phyloP scores from a whole-genome alignment of 2,329 filamentous ascomycete species.

The Colletotrichum eleusines region DNA sequence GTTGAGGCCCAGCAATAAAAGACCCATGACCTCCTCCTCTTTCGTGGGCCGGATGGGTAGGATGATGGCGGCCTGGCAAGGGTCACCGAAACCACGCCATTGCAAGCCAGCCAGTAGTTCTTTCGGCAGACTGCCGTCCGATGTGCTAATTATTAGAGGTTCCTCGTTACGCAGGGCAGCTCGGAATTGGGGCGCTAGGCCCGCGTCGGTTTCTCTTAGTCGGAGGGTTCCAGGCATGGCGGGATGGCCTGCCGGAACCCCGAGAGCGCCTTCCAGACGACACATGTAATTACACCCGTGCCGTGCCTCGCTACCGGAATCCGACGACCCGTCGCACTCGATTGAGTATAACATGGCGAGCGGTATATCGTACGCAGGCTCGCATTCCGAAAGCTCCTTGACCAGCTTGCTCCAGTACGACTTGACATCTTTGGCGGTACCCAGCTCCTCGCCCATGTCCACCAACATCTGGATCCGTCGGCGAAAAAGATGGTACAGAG shows the following conservation, averaged over 20 bases:
- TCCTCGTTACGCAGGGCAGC: conserved; percentile 53
- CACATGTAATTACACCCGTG: conserved; percentile 53
- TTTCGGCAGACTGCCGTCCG: conserved; percentile 67
- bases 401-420: conserved; percentile 63
- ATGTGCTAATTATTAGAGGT: conserved; percentile 56
- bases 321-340: conserved; percentile 53
- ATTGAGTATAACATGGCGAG: conserved; percentile 65
- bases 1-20: conserved; percentile 78
- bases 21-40: conserved; percentile 73
- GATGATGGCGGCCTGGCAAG: conserved; percentile 74
- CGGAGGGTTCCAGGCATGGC: conserved; percentile 55
- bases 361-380: conserved; percentile 62
- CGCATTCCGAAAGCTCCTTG: conserved; percentile 57
- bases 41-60: conserved; percentile 77
- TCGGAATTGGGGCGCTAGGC: conserved; percentile 55
- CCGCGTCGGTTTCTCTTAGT: conserved; percentile 52
- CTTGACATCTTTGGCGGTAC: conserved; percentile 57
- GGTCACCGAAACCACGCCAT: conserved; percentile 74
- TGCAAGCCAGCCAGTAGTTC: conserved; percentile 69
- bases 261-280: conserved; percentile 59
- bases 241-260: conserved; percentile 58
- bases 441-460: conserved; percentile 59
- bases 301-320: conserved; percentile 43
- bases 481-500: conserved; percentile 61
- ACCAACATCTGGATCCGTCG: conserved; percentile 63